Evolutionary conservation across 2,329 filamentous ascomycete species (phyloP), one percentile per base, ranked within the genome.

Genomic region (Xylariaceae sp.): DNA sequence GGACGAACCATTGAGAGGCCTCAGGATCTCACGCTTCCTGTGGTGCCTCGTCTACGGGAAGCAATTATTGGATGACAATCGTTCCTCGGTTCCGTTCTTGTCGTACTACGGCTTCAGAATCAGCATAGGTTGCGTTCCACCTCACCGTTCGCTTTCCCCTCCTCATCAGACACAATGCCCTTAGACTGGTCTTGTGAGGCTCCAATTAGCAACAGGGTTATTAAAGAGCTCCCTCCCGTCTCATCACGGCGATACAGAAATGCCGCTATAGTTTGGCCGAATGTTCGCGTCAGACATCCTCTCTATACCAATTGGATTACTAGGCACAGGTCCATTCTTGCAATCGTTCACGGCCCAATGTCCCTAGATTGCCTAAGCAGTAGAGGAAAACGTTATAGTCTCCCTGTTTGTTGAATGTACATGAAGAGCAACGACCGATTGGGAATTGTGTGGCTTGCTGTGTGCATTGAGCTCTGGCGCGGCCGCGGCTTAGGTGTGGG

Each of bases 21-120:
- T 45, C 23, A 21, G 44, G 35, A 62, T 64, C 40, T 53, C 48
- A 65, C 62, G 40, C 16, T 53, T 37, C 47, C 50, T 63, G 60
- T 57, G 54, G 55, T 58, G n/a, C 48, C 54, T 68, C 66, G 66
- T 61, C 59, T 66, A 68, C 37, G 40, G 29, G 43, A 58, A 29
- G 35, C 61, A 58, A 47, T 50, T 45, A 68, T 68, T 68, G 66
- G 65, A 55, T 47, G 37, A 33, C 15, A 40, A 40, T 36, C 45
- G 30, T 45, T 23, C 42, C 24, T 52, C 37, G 29, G 50, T 15
- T 37, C 47, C 43, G 49, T 59, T 43, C 50, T 55, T 58, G 48
- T 50, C 57, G 29, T 42, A 49, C 55, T 30, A 43, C 57, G 45
- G 36, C 37, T 53, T 53, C 39, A 50, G 43, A 44, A 37, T 64